Evolutionary conservation across 108 stramenopile species (phyloP), one percentile per base, ranked within the genome.

Genomic region (Bacterosira constricta): DNA sequence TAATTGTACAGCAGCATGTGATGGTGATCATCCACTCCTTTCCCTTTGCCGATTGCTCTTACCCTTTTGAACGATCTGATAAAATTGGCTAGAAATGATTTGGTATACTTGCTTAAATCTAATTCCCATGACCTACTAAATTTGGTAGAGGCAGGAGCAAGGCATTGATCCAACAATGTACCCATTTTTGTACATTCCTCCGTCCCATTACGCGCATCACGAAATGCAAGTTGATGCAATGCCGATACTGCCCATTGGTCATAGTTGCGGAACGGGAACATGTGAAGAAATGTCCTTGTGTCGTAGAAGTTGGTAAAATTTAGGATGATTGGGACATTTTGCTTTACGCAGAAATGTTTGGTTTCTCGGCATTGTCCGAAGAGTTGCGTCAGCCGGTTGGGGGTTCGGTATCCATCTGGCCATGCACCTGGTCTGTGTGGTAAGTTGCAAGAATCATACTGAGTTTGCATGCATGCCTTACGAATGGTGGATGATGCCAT

Each of bases 231-330:
- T 54, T 67, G 66, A 21, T 54, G 35, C 52, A 67, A 55, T 18
- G 66, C 66, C 31, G 66, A 67, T 4, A 26, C 4, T 36, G 51
- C 66, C 66, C 66, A 67, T 39, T 67, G 51, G 25, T 67, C 52
- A 27, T 67, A 67, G 13, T 29, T 35, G 15, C 66, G 35, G 12
- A 54, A 54, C 5, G 66, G 66, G 39, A 67, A 67, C 44, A 67
- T 37, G 39, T 67, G 66, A 1, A 67, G 23, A 54, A 67, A 67
- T 15, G 29, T 20, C 13, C 35, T 67, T 2, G 13, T 41, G 3
- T 8, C 11, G 21, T 50, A 36, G 13, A 54, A 39, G 4, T 5
- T 0, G 10, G 61, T n/a, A 17, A 23, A 62, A 4, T 11, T 31
- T 25, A 0, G 13, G 37, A 42, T 31, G 35, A 67, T 8, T 2